phyloP scores from a whole-genome alignment of 768 basidiomycete species.

The Suillus subalutaceus region DNA sequence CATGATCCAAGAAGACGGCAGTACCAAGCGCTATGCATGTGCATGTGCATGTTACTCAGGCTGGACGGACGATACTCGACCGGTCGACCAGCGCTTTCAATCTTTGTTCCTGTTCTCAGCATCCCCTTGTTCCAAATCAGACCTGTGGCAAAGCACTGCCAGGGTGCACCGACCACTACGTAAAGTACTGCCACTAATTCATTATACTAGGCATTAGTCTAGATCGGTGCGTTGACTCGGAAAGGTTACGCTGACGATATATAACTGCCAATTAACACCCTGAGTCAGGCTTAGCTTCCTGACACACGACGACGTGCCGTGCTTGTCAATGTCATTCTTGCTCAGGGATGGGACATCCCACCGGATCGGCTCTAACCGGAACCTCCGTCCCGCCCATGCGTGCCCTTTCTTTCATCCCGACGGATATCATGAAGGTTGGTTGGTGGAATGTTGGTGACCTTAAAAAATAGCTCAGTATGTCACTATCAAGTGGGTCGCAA shows the following conservation, averaged over 20 bases:
- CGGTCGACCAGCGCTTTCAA: background rate
- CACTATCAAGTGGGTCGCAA: background rate
- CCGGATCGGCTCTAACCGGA: background rate
- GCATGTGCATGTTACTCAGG: background rate
- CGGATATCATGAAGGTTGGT: background rate
- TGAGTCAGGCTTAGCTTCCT: background rate
- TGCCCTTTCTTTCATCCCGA: background rate
- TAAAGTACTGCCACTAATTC: slow-evolving; percentile 4
- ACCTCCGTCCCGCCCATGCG: background rate
- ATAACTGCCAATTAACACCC: background rate
- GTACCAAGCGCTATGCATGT: background rate
- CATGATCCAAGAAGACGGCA: background rate
- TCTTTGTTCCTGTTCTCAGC: slow-evolving; percentile 9
- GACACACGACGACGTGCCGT: background rate
- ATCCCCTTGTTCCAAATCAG: slow-evolving; percentile 19
- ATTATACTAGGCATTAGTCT: background rate
- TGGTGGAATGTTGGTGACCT: background rate
- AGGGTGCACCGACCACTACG: background rate
- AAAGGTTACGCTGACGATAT: background rate
- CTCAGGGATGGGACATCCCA: background rate
- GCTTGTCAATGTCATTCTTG: background rate
- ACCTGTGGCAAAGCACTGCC: slow-evolving; percentile 9
- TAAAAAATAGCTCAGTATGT: background rate
- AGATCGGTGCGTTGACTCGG: background rate
- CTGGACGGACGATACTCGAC: background rate